These are phyloP conservation scores for Lactarius sp. DNA, from an alignment of 768 basidiomycete species.

Conservation along the genomic window DNA sequence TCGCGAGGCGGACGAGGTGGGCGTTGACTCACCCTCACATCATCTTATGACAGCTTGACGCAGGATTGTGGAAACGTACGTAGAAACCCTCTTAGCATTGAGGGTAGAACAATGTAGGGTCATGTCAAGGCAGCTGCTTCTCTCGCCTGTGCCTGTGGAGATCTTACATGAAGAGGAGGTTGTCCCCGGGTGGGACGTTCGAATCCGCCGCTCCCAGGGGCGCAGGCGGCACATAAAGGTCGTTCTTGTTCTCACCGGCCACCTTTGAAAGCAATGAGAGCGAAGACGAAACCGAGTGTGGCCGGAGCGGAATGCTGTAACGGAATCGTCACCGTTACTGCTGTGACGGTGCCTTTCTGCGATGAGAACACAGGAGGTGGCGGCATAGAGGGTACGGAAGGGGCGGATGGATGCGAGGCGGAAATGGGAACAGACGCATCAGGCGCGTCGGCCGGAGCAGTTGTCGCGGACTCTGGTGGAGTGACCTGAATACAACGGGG, in stretches of 20 bases:
- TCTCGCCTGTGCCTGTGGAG: no score
- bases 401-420: conserved; percentile 31
- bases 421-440: conserved; percentile 31
- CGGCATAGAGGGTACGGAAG: conserved; percentile 30
- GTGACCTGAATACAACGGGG: conserved; percentile 29
- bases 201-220: conserved; percentile 69
- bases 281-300: conserved; percentile 31
- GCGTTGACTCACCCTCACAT: no score
- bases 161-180: no score
- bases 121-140: no score
- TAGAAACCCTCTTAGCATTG: no score
- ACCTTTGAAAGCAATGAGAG: conserved; percentile 35
- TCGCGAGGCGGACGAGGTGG: no score
- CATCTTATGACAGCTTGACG: no score
- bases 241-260: conserved; percentile 38
- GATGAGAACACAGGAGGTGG: conserved; percentile 31
- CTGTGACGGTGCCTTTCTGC: conserved; percentile 28
- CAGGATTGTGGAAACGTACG: no score
- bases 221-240: conserved; percentile 61
- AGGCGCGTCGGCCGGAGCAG: conserved; percentile 29
- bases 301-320: conserved; percentile 38
- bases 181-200: conserved; percentile 41
- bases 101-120: no score
- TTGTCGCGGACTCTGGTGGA: conserved; percentile 59
- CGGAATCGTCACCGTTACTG: conserved; percentile 36